Base-by-base conservation (phyloP, 1,284 basidiomycete genomes). In the Vanrija pseudolonga region DNA sequence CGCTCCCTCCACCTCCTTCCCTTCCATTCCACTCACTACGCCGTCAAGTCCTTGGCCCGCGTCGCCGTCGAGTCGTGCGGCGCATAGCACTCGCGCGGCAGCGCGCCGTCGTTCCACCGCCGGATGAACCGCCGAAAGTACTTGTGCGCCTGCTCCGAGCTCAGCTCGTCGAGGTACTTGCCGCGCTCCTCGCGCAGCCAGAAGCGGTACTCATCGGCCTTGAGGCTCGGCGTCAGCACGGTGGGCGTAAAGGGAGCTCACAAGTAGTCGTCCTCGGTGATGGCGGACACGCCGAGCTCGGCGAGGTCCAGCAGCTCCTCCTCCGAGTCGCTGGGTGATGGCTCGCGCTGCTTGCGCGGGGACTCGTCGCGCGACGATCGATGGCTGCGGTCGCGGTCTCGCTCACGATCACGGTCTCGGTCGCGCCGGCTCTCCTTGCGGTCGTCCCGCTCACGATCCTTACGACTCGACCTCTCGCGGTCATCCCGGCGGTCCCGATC, bases 101-200 rank as follows among this genome's bases (percentile, higher is more conserved):
- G 63, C 12, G 67, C 65, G 24, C 73, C 70, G 51, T 72, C 67
- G 50, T 77, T 77, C 75, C 75, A 77, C 39, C 74, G 60, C 64
- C 71, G 53, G 24, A 73, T 68, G 47, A 77, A 77, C 47, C 70
- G 71, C 39, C 69, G 63, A 50, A 77, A 77, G 52, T 74, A 75
- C 65, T 72, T 73, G 55, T 69, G 66, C 4, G 73, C 68, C 20
- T 61, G 56, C 18, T 72, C 68, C 14, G 65, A 65, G 4, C 66
- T 63, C 37, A 76, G 51, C 43, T 76, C 67, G 54, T 74, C 69
- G n/a, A 77, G 66, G 46, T 73, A 73, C 70, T 73, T 66, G 14
- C 60, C 63, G 24, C 65, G 51, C 32, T 65, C 62, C n/a, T 63
- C 58, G 46, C 64, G 67, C 28, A 75, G 62, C 71, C 72, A 75